A percentile compares a stretch with the other conserved stretches of the same genome.
These are phyloP conservation scores for Eremothecium cymbalariae DNA, from an alignment of 1,139 yeast genomes.

Conservation along the genomic window DNA sequence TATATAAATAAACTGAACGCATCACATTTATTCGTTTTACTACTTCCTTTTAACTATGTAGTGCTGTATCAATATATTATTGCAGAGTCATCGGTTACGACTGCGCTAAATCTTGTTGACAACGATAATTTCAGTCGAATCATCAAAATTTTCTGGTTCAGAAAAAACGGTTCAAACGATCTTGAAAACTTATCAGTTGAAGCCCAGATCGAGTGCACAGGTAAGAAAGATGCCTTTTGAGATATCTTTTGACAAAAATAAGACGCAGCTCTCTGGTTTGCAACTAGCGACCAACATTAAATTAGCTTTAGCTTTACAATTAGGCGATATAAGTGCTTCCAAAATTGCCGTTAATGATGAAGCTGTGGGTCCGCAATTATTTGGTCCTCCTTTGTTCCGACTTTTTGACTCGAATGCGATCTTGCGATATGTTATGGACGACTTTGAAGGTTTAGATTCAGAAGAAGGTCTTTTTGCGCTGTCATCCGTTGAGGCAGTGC, in stretches of 20 bases:
- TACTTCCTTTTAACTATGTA: background rate
- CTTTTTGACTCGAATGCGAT: conserved; percentile 77
- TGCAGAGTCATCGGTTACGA: too few species aligned
- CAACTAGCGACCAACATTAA: conserved; percentile 53
- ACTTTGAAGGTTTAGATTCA: conserved; percentile 33
- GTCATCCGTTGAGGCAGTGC: conserved; percentile 27
- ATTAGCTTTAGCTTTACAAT: conserved; percentile 43
- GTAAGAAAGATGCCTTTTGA: conserved; percentile 29
- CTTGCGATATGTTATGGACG: conserved; percentile 56
- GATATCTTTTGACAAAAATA: conserved; percentile 39
- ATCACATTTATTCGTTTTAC: conserved; percentile 1
- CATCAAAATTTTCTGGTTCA: background rate
- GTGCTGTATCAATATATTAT: background rate
- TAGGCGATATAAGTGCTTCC: conserved; percentile 19
- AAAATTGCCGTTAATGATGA: conserved; percentile 32
- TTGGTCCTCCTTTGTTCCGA: conserved; percentile 38
- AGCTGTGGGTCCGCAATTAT: conserved; percentile 34
- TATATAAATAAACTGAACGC: too few species aligned
- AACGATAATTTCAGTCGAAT: too few species aligned
- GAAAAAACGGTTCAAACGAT: background rate
- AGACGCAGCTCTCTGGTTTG: conserved; percentile 25
- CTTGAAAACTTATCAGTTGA: too few species aligned
- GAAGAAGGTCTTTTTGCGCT: conserved; percentile 37
- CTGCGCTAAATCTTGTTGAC: too few species aligned
- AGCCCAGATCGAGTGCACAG: background rate